These are phyloP conservation scores for Torulaspora quercuum DNA, from an alignment of 805 yeast species.

Conservation along the genomic window DNA sequence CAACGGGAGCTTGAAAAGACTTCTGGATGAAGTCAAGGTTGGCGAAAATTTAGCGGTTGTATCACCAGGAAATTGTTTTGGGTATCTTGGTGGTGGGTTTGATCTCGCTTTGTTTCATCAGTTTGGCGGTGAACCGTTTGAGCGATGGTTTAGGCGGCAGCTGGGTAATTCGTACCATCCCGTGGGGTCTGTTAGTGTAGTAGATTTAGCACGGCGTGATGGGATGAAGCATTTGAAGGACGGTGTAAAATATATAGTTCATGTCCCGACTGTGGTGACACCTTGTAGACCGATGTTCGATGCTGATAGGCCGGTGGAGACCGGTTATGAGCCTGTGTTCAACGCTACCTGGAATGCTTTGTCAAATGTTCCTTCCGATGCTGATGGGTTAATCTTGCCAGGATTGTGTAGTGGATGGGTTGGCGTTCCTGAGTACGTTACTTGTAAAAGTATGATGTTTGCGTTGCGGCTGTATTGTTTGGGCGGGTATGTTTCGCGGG, in stretches of 20 bases:
- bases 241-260: slow-evolving; percentile 27
- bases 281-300: slow-evolving; percentile 25
- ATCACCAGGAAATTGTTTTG: slow-evolving; percentile 52
- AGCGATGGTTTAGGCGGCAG: slow-evolving; percentile 29
- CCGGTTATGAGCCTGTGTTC: slow-evolving; percentile 31
- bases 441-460: slow-evolving; percentile 32
- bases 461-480: slow-evolving; percentile 28
- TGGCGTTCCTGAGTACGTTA: slow-evolving; percentile 30
- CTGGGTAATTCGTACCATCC: slow-evolving; percentile 26
- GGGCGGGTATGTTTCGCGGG: slow-evolving; percentile 19
- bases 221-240: slow-evolving; percentile 3
- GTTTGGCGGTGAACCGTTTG: slow-evolving; percentile 31
- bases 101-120: slow-evolving; percentile 36
- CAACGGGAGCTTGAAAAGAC: not conserved
- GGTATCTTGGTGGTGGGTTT: slow-evolving; percentile 51
- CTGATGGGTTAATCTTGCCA: slow-evolving; percentile 29
- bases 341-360: slow-evolving; percentile 32
- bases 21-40: slow-evolving; percentile 1
- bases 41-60: slow-evolving; percentile 35
- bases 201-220: slow-evolving; percentile 15
- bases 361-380: slow-evolving; percentile 20
- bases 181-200: slow-evolving; percentile 27
- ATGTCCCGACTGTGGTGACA: slow-evolving; percentile 35
- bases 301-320: slow-evolving; percentile 16
- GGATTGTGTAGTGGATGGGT: slow-evolving; percentile 36